Conservation (phyloP, 2,329 filamentous ascomycete genomes). For the Alternaria alternata region DNA sequence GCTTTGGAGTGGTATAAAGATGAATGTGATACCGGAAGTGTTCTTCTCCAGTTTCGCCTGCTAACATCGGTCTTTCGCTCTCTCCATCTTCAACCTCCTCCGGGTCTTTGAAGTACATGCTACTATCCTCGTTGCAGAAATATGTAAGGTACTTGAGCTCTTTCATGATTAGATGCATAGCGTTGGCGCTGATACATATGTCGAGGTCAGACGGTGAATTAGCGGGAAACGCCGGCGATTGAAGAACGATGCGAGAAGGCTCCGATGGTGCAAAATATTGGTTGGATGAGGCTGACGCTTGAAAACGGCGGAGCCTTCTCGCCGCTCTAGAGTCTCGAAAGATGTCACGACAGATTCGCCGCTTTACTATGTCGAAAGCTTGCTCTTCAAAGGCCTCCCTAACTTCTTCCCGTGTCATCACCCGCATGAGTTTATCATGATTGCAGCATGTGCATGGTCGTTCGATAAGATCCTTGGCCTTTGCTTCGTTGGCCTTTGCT, state of each 20-base stretch:
- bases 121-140: not conserved
- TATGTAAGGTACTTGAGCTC: constrained; percentile 1
- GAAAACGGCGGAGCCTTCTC: not conserved
- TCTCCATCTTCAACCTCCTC: constrained; percentile 2
- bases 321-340: not conserved
- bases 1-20: not conserved
- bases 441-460: not conserved
- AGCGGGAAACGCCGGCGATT: not conserved
- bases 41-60: not conserved
- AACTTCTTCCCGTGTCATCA: not conserved
- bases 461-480: not conserved
- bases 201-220: not conserved
- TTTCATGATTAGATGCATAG: not conserved
- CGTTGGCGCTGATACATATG: not conserved
- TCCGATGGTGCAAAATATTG: not conserved
- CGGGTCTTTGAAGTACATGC: not conserved
- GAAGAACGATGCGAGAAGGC: not conserved
- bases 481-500: not conserved
- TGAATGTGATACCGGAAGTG: not conserved
- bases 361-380: constrained; percentile 1
- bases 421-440: not conserved
- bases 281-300: not conserved
- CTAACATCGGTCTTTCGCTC: not conserved
- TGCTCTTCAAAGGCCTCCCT: not conserved
- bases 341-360: not conserved